phyloP scores from a whole-genome alignment of 345 rosid genomes.

The Dipteronia dyeriana region DNA sequence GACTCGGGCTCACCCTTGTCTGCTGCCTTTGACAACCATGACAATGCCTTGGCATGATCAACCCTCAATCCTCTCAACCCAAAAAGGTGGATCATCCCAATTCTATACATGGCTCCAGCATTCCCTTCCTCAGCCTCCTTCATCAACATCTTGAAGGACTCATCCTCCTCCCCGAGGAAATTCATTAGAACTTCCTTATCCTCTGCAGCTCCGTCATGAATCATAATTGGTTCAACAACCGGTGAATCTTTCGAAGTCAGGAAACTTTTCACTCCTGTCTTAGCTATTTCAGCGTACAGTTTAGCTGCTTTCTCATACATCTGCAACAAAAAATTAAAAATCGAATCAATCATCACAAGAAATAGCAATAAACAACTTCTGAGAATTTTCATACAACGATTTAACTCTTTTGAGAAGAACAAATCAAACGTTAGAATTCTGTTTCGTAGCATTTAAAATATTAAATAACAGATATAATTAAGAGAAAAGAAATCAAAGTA shows the following conservation, averaged over 20 bases:
- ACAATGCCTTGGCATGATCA: conserved; percentile 81
- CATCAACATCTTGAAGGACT: conserved; percentile 93
- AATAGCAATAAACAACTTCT: too few relatives aligned
- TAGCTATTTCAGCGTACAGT: conserved; percentile 86
- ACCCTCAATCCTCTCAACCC: conserved; percentile 95
- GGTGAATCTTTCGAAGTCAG: conserved; percentile 89
- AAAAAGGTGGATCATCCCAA: conserved; percentile 86
- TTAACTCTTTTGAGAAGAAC: too few relatives aligned
- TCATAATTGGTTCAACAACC: conserved; percentile 82
- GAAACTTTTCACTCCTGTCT: conserved; percentile 85
- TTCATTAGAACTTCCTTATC: conserved; percentile 91
- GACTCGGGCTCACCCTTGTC: too few relatives aligned
- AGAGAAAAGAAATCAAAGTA: too few relatives aligned
- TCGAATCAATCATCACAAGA: not conserved
- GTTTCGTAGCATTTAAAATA: too few relatives aligned
- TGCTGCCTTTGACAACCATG: conserved; percentile 53
- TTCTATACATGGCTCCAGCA: conserved; percentile 82
- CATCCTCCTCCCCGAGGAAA: conserved; percentile 92
- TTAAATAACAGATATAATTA: too few relatives aligned
- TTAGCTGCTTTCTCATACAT: conserved; percentile 83
- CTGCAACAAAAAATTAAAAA: conserved; percentile 42
- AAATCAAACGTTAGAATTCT: not conserved
- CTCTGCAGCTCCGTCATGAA: conserved; percentile 93
- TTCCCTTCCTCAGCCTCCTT: conserved; percentile 97
- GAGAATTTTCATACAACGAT: too few relatives aligned